Conservation (phyloP, 2,329 filamentous ascomycete genomes). For the Pseudocercospora musae region DNA sequence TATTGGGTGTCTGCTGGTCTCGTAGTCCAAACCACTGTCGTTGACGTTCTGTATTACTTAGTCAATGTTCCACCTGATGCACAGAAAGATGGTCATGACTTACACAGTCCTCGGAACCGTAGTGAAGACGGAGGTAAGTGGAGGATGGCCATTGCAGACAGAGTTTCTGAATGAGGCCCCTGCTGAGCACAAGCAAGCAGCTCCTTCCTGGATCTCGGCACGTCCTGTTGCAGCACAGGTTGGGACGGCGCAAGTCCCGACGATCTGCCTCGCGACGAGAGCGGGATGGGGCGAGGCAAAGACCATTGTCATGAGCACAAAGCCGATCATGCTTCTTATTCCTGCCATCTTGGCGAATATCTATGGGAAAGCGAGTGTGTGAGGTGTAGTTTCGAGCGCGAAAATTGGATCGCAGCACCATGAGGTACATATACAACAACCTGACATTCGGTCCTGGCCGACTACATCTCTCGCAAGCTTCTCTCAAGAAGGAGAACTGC, state of each 20-base stretch:
- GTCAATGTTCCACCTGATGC: not conserved
- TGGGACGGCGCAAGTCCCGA: not conserved
- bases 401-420: not conserved
- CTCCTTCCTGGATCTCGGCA: not conserved
- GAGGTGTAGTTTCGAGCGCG: not conserved
- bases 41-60: not conserved
- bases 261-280: not conserved
- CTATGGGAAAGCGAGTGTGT: not conserved
- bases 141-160: not conserved
- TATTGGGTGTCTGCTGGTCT: not conserved
- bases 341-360: not conserved
- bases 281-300: not conserved
- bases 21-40: not conserved
- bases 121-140: not conserved
- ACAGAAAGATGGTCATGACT: not conserved
- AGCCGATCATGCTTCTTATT: not conserved
- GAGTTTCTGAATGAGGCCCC: not conserved
- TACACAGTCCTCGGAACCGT: not conserved
- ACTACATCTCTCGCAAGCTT: not conserved
- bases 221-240: not conserved
- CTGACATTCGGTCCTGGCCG: not conserved
- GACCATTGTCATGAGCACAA: not conserved
- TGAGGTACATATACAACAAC: not conserved
- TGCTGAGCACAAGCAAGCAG: constrained; percentile 1
- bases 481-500: not conserved